Base-by-base conservation (phyloP, 2,329 filamentous ascomycete genomes). In the Alternaria sp. region DNA sequence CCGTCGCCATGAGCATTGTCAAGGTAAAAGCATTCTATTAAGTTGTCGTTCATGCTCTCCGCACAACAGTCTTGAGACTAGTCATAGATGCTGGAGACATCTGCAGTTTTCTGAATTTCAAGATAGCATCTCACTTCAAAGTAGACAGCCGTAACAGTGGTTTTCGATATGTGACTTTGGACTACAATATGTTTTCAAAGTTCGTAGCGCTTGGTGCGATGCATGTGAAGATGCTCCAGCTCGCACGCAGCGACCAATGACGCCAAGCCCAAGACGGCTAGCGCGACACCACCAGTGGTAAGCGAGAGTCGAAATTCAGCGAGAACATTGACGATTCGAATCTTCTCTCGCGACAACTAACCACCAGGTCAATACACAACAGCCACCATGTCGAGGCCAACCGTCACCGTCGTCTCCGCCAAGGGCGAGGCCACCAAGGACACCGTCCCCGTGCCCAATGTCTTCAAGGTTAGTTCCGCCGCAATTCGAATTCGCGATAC, bases 391-490 rank as follows among this genome's bases (percentile, higher is more conserved):
- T 94, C 92, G 83, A 90, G 95, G 87, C 95, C 95, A 85, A 97
- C 94, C 82, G 95, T 99, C 84, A 92, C 93, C 83, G 94, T 99
- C 87, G 90, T 97, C 87, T 90, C 91, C 85, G 93, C 93, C 85
- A 94, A 97, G 90, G 95, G 95, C 87, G 88, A 91, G 87, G 87
- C 93, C 85, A 92, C 90, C 85, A 92, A 92, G 83, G 89, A 91
- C 83, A 94, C 94, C 81, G 89, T 94, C 85, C 89, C 95, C 82
- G 90, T 98, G 79, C 95, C 96, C 81, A 90, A 93, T 85, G 94
- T 99, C 86, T 99, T 99, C 92, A 89, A 89, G 84, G 76, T 74
- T 54, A 76, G 75, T 76, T 52, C 38, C 56, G 55, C 52, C 60
- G 52, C 58, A 58, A 54, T 58, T 57, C 62, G 62, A 60, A 40